Conservation (phyloP, 108 stramenopile genomes). For the Phaeodactylum tricornutum region DNA sequence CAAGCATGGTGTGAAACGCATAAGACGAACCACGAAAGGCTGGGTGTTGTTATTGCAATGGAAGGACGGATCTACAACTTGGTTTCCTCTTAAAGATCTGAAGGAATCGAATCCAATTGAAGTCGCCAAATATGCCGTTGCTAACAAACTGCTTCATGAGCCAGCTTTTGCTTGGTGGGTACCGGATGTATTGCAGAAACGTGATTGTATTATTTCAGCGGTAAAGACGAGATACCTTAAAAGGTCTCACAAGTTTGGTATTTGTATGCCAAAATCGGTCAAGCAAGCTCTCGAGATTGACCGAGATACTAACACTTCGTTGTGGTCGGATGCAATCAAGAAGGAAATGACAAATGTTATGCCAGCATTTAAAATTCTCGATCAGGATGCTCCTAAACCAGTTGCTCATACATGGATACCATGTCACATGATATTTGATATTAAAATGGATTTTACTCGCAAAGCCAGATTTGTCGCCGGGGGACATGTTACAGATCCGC, state of each 20-base stretch:
- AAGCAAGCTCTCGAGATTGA: constrained; percentile 20
- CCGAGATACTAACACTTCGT: constrained; percentile 13
- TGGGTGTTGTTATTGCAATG: constrained; percentile 30
- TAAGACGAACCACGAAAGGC: constrained; percentile 24
- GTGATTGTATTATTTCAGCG: neutral
- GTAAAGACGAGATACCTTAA: neutral
- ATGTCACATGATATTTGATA: too few relatives aligned
- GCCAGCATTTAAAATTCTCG: too few relatives aligned
- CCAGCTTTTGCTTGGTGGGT: constrained; percentile 36
- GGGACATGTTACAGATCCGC: too few relatives aligned
- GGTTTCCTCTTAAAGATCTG: constrained; percentile 10
- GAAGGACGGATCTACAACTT: constrained; percentile 16
- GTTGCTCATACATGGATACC: too few relatives aligned
- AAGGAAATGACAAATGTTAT: constrained; percentile 21
- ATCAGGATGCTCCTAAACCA: too few relatives aligned
- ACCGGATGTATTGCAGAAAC: constrained; percentile 8
- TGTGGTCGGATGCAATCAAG: constrained; percentile 24
- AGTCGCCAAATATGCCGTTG: constrained; percentile 10
- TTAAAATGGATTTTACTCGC: too few relatives aligned
- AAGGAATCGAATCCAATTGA: constrained; percentile 16
- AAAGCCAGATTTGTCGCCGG: too few relatives aligned
- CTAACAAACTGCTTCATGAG: constrained; percentile 3
- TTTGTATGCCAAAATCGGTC: constrained; percentile 16
- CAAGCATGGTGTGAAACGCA: neutral
- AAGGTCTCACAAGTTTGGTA: constrained; percentile 16